A percentile compares a stretch with the other conserved stretches of the same genome.
phyloP scores from a whole-genome alignment of 2,329 filamentous ascomycete genomes.

The Cladosporium velox region DNA sequence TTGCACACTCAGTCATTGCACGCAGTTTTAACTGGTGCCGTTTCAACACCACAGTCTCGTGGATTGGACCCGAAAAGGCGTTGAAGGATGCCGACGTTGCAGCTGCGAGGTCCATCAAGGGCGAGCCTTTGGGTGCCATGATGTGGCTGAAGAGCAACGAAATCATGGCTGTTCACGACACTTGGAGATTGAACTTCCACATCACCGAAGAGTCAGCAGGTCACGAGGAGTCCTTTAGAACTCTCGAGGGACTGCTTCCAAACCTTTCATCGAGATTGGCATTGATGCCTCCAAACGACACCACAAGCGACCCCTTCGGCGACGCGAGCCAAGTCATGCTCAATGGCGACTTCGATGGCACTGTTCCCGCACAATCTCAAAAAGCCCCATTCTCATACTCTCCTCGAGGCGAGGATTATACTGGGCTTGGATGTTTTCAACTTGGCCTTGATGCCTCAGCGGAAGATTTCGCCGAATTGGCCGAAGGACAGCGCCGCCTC shows the following conservation, averaged over 20 bases:
- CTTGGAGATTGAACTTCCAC: constrained; percentile 38
- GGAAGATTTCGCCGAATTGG: constrained; percentile 48
- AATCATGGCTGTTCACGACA: constrained; percentile 48
- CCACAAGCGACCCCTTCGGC: constrained; percentile 11
- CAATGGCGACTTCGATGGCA: constrained; percentile 21
- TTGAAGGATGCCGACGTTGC: constrained; percentile 42
- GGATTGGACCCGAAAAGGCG: constrained; percentile 45
- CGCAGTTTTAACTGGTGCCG: constrained; percentile 50
- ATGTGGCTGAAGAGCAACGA: constrained; percentile 50
- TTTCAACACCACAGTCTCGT: constrained; percentile 49
- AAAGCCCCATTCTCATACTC: constrained; percentile 22
- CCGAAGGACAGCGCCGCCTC: constrained; percentile 48
- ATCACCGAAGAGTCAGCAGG: constrained; percentile 23
- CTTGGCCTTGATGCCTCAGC: constrained; percentile 46
- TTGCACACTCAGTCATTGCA: constrained; percentile 47
- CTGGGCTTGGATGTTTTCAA: constrained; percentile 42
- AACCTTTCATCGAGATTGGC: constrained; percentile 34
- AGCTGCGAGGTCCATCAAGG: constrained; percentile 26
- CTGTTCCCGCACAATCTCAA: constrained; percentile 18
- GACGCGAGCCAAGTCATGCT: constrained; percentile 19
- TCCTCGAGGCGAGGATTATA: constrained; percentile 17
- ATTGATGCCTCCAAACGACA: neutral
- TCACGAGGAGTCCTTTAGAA: constrained; percentile 14
- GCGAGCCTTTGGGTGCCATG: constrained; percentile 48
- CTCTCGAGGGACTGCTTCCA: constrained; percentile 23